Evolutionary conservation across 805 yeast genomes (phyloP), one percentile per base, ranked within the genome.

Genomic region (Wickerhamia fluorescens): DNA sequence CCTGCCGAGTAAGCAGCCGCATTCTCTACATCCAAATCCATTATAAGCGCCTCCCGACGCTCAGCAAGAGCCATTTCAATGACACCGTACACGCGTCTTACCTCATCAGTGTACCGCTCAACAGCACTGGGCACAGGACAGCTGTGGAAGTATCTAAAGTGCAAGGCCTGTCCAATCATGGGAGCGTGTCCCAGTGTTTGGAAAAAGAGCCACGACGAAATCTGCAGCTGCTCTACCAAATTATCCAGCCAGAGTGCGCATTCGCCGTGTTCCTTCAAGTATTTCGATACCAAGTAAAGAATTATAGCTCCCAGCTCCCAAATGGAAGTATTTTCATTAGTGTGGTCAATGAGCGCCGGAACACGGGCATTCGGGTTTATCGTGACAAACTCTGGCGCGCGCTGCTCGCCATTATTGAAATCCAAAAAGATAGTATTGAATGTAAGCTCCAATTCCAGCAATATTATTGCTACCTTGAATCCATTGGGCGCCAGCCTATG

Each of bases 181-280:
- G 96, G 96, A 0, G 96, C 95, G 52, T 87, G 96, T 5, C 97
- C 96, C 4, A 94, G 81, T 3, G 96, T 86, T 58, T 88, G 97
- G 66, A 88, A 88, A 49, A 85, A 88, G 21, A 89, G 66, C 96
- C 96, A 88, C 5, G 87, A 74, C 36, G 75, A 70, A 34, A 88
- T 85, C 51, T 81, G 89, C 3, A 88, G 69, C 59, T 86, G 95
- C 40, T 85, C 95, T 9, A 73, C 66, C 30, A 80, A 51, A 47
- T 79, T 80, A 30, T 74, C 78, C 3, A 94, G 76, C 86, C 94
- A 89, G 30, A 86, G 69, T 7, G 83, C 66, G 44, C 89, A 81
- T 21, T 66, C 66, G 6, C 83, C 83, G 31, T 62, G 70, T 38
- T 80, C 84, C 42, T 70, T 71, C 18, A 72, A 54, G 41, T 69